phyloP scores from a whole-genome alignment of 2,329 filamentous ascomycete species.

The Stachybotrys chartarum region DNA sequence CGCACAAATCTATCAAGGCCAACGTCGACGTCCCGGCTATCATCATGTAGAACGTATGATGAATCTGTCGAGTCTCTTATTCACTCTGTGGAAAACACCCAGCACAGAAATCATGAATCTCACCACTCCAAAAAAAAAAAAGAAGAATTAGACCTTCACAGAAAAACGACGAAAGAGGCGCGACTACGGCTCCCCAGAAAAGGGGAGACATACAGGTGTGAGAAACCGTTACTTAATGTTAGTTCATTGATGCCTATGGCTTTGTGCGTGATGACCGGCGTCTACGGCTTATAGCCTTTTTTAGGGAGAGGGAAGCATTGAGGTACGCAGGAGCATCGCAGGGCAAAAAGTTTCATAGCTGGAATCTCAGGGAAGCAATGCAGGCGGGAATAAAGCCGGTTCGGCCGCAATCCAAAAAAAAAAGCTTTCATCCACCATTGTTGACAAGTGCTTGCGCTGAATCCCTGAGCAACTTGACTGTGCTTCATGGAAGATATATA shows the following conservation, averaged over 20 bases:
- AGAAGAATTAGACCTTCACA: neutral
- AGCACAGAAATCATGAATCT: neutral
- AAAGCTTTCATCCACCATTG: neutral
- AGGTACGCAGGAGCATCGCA: neutral
- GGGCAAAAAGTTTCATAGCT: neutral
- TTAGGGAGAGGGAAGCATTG: neutral
- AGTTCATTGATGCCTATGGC: neutral
- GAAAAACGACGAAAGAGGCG: neutral
- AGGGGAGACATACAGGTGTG: neutral
- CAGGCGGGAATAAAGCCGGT: neutral
- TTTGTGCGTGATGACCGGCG: neutral
- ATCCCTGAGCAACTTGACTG: neutral
- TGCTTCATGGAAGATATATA: neutral
- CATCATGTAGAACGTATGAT: constrained; percentile 48
- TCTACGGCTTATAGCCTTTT: neutral
- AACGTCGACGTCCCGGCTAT: constrained; percentile 80
- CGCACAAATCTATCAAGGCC: constrained; percentile 98
- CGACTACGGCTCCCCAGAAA: neutral
- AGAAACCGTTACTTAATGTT: neutral
- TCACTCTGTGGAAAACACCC: neutral
- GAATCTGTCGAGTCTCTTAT: neutral
- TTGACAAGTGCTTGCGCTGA: neutral
- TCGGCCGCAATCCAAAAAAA: neutral
- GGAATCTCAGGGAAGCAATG: neutral
- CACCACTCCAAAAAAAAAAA: neutral